These are phyloP conservation scores for Saccharum hybrid DNA, from an alignment of 202 grass and related monocot genomes.

Conservation along the genomic window DNA sequence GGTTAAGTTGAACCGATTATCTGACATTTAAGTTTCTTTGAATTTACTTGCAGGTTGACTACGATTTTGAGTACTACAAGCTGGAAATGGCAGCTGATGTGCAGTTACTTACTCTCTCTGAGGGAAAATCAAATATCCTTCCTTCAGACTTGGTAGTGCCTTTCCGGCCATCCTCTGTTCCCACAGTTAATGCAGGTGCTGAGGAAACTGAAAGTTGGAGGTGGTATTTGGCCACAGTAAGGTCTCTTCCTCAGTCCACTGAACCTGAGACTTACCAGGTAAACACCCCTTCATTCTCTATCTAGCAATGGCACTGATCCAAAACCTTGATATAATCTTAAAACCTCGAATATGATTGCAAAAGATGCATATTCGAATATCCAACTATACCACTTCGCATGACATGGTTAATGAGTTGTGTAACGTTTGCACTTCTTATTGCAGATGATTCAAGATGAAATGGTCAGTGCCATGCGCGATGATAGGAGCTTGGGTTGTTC, in stretches of 20 bases:
- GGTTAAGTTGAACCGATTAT: conserved; percentile 1
- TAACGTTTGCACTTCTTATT: conserved; percentile 17
- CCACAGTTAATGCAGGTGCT: conserved; percentile 43
- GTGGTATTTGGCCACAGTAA: conserved; percentile 84
- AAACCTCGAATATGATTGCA: conserved; percentile 8
- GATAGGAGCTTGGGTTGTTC: conserved; percentile 78
- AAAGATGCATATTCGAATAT: not conserved
- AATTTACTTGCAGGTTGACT: conserved; percentile 68
- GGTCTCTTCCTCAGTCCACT: conserved; percentile 64
- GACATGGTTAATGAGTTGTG: not conserved
- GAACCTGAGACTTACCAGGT: conserved; percentile 84
- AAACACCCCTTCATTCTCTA: conserved; percentile 12
- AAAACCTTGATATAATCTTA: not conserved
- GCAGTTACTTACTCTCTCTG: conserved; percentile 78
- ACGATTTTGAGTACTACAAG: conserved; percentile 98
- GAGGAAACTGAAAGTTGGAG: conserved; percentile 85
- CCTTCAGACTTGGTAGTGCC: conserved; percentile 86
- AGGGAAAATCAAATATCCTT: conserved; percentile 91
- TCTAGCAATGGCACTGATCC: not conserved
- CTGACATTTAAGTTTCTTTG: not conserved
- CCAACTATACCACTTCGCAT: conserved; percentile 11
- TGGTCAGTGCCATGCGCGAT: conserved; percentile 74
- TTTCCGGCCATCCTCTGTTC: conserved; percentile 61
- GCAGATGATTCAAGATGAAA: conserved; percentile 88
- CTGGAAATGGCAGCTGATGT: conserved; percentile 90